A percentile compares a stretch with the other conserved stretches of the same genome.
phyloP scores from a whole-genome alignment of 495 filamentous ascomycete species.

The Diplogelasinospora grovesii region DNA sequence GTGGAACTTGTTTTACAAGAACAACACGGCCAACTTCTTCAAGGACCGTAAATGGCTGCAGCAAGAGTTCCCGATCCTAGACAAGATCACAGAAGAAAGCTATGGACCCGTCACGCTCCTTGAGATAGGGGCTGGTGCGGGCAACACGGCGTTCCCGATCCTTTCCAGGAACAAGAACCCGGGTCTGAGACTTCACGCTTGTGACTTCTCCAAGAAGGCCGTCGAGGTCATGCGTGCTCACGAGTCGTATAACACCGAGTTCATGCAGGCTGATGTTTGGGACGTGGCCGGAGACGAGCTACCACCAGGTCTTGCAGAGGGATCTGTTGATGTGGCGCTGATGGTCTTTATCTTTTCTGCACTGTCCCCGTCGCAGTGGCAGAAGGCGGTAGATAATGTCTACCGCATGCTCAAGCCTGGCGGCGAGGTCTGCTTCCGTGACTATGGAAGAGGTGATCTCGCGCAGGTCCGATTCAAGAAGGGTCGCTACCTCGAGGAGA shows the following conservation, averaged over 20 bases:
- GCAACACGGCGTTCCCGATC: slow-evolving; percentile 93
- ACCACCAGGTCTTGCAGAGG: slow-evolving; percentile 68
- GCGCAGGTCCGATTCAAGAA: slow-evolving; percentile 97
- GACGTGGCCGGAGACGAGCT: slow-evolving; percentile 66
- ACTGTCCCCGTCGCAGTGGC: slow-evolving; percentile 77
- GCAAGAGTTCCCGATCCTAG: slow-evolving; percentile 87
- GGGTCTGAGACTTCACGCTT: slow-evolving; percentile 74
- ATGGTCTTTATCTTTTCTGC: slow-evolving; percentile 98
- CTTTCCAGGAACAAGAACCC: slow-evolving; percentile 73
- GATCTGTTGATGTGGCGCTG: slow-evolving; percentile 78
- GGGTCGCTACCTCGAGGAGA: slow-evolving; percentile 84
- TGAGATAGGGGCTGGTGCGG: slow-evolving; percentile 91
- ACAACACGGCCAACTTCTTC: slow-evolving; percentile 95
- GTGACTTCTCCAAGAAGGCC: slow-evolving; percentile 87
- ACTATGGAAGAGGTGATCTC: slow-evolving; percentile 92
- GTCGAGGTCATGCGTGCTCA: slow-evolving; percentile 80
- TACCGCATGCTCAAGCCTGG: slow-evolving; percentile 77
- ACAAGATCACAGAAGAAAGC: slow-evolving; percentile 55
- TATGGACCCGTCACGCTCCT: slow-evolving; percentile 60
- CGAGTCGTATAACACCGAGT: slow-evolving; percentile 51
- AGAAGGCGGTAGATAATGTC: slow-evolving; percentile 72
- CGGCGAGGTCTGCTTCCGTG: slow-evolving; percentile 83
- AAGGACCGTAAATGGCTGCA: slow-evolving; percentile 95
- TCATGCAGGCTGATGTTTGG: slow-evolving; percentile 86
- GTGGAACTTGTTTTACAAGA: slow-evolving; percentile 96